A percentile compares a stretch with the other conserved stretches of the same genome.
Evolutionary conservation across 1,284 basidiomycete species (phyloP).

Genomic region (Austroboletus novae-zelandiae): DNA sequence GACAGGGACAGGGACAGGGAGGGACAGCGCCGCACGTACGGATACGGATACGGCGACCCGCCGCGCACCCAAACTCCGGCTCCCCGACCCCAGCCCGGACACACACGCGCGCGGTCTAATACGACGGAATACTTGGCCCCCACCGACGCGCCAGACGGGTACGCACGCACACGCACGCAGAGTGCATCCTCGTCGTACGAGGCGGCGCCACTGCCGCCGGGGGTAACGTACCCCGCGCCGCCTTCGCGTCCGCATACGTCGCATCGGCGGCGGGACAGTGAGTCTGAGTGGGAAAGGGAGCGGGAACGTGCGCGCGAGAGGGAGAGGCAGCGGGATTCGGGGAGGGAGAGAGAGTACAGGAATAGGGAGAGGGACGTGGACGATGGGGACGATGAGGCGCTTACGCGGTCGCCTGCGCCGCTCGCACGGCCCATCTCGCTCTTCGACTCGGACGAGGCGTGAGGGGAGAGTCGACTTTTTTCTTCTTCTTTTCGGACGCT

Average conservation of each 20-base stretch:
- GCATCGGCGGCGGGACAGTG: conserved; percentile 14
- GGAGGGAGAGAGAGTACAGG: background rate
- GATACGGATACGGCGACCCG: background rate
- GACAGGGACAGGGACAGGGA: background rate
- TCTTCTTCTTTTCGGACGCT: background rate
- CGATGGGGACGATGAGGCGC: conserved; percentile 11
- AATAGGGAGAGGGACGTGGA: conserved; percentile 4
- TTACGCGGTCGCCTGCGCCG: conserved; percentile 28
- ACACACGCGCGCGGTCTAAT: no score
- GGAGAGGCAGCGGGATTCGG: background rate
- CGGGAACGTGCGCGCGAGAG: background rate
- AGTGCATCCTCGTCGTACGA: conserved; percentile 28
- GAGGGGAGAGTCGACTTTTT: background rate
- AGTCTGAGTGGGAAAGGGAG: conserved; percentile 3
- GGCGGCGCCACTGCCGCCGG: conserved; percentile 31
- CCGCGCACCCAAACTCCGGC: background rate
- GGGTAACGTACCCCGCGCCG: conserved; percentile 32
- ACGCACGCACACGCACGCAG: conserved; percentile 12
- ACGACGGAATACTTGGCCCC: background rate
- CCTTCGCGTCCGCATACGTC: conserved; percentile 28
- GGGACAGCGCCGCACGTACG: background rate
- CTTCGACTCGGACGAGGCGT: conserved; percentile 28
- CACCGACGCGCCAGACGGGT: background rate
- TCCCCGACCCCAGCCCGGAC: background rate
- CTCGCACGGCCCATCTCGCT: conserved; percentile 31